Conservation (phyloP, 352 stramenopile genomes). For the Phytophthora tubulina region DNA sequence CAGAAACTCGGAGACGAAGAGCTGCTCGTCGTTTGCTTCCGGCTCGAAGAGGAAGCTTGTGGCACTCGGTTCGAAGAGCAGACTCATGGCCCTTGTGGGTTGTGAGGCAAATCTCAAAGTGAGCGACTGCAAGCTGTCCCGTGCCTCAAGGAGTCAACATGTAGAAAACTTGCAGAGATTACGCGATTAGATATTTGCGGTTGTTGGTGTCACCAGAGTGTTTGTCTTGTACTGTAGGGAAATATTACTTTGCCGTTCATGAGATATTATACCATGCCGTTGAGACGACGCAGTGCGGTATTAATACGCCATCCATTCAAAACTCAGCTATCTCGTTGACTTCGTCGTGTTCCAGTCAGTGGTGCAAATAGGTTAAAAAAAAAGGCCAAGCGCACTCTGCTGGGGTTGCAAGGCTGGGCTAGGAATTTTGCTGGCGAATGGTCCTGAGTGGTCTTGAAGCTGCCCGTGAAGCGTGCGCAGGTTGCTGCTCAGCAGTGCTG, state of each 20-base stretch:
- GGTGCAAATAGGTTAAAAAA: not conserved
- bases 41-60: slow-evolving; percentile 23
- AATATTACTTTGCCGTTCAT: slow-evolving; percentile 25
- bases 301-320: slow-evolving; percentile 3
- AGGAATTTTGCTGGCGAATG: not conserved
- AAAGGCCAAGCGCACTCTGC: too few species aligned
- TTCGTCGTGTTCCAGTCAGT: slow-evolving; percentile 13
- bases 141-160: slow-evolving; percentile 27
- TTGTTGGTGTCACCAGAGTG: slow-evolving; percentile 14
- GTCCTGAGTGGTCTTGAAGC: not conserved
- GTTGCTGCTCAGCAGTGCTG: too few species aligned
- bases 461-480: not conserved
- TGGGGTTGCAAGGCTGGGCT: too few species aligned
- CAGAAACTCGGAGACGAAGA: slow-evolving; percentile 22
- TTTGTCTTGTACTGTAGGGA: slow-evolving; percentile 5
- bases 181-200: slow-evolving; percentile 8
- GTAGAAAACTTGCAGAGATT: slow-evolving; percentile 8
- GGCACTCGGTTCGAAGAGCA: slow-evolving; percentile 17
- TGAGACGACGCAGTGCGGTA: slow-evolving; percentile 4
- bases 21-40: slow-evolving; percentile 4
- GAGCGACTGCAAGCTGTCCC: not conserved
- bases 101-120: slow-evolving; percentile 17
- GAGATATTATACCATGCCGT: slow-evolving; percentile 12
- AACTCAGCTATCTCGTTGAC: slow-evolving; percentile 18
- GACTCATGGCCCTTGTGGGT: slow-evolving; percentile 12